Base-by-base conservation (phyloP, 257 asterid genomes). In the Leonotis leonurus region DNA sequence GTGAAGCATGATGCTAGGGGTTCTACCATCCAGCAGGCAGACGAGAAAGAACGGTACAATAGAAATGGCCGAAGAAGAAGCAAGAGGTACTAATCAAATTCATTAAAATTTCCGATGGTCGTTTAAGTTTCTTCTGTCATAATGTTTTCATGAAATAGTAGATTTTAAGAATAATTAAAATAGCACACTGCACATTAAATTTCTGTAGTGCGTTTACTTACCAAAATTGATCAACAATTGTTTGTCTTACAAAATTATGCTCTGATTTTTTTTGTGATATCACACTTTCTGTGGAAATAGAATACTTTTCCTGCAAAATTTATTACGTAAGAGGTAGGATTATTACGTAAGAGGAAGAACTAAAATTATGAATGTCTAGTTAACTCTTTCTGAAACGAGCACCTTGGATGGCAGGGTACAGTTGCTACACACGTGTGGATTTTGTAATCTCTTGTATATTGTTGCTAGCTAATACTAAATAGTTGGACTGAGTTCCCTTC, bases 51-150 rank as follows among this genome's bases (percentile, higher is more conserved):
- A 69, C 70, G 48, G 41, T 54, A 62, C 70, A 85, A 67, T 63
- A 85, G 83, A 74, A 86, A 83, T 69, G 85, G 84, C 55, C 70
- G 64, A 52, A 74, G 79, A 70, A 77, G 85, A 67, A 78, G 72
- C 71, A 73, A 50, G 80, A 83, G 95, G 97, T 92, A 72, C 67
- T 68, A 24, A 30, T 39, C 20, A 1, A 52, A 9, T 60, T 22
- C 32, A 48, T 27, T 44, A 41, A 27, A 25, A 35, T 46, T 44
- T 13, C 46, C 45, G 16, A 56, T 5, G 32, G 50, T 60, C 6
- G 51, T 52, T 50, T 8, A 3, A 25, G 37, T 48, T 33, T 64
- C 67, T 22, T 39, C 43, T 50, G 27, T 36, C 44, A 16, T 12
- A 56, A 39, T 67, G 46, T 35, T 18, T 43, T 49, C 48, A 1